phyloP scores from a whole-genome alignment of 2,329 filamentous ascomycete genomes.

The Paracorniculantispora psalliotae region DNA sequence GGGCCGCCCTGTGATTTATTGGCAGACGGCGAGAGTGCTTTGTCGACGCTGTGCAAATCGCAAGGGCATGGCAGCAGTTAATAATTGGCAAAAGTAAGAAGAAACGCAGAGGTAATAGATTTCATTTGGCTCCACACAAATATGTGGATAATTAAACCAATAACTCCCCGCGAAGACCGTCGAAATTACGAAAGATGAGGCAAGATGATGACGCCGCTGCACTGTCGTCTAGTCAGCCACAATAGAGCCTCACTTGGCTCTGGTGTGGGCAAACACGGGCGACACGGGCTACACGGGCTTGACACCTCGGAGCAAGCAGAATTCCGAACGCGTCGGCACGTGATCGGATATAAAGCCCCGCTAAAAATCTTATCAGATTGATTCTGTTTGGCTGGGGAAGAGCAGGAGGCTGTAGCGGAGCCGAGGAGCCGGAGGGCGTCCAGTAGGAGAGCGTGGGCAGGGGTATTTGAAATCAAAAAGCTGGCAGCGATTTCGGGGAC shows the following conservation, averaged over 20 bases:
- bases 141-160: too few species aligned
- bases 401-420: background rate
- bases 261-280: background rate
- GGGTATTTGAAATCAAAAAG: conserved; percentile 13
- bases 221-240: too few species aligned
- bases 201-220: too few species aligned
- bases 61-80: background rate
- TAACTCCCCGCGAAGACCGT: too few species aligned
- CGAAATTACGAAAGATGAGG: too few species aligned
- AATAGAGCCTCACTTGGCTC: background rate
- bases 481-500: conserved; percentile 4
- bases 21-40: background rate
- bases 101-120: too few species aligned
- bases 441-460: background rate
- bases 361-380: conserved; percentile 16
- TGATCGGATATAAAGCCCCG: conserved; percentile 8
- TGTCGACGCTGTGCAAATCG: background rate
- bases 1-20: background rate
- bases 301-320: conserved; percentile 2
- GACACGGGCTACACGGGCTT: background rate
- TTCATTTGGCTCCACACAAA: too few species aligned
- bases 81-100: background rate
- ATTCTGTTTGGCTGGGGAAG: conserved; percentile 14
- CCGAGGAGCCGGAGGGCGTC: background rate
- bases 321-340: conserved; percentile 12